A percentile compares a stretch with the other conserved stretches of the same genome.
Conservation (phyloP, 2,329 filamentous ascomycete species). For the Grosmannia penicillata region DNA sequence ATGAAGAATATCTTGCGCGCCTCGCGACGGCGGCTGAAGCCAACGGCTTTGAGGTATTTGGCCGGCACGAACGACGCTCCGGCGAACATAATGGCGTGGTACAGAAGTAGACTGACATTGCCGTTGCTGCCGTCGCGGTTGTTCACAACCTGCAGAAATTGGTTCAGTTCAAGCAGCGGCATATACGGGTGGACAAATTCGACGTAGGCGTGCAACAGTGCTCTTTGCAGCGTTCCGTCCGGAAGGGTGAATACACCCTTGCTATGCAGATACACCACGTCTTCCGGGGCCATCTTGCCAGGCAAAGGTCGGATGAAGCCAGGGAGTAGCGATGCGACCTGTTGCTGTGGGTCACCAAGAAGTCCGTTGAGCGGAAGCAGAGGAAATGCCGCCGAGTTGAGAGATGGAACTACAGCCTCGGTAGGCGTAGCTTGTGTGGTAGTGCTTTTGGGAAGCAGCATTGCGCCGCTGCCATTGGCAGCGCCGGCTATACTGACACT, state of each 20-base stretch:
- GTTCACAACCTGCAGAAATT: constrained; percentile 46
- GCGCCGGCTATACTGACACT: background rate
- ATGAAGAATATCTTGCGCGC: constrained; percentile 82
- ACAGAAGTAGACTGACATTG: constrained; percentile 70
- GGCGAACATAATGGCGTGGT: constrained; percentile 91
- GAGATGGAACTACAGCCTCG: background rate
- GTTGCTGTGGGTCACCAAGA: constrained; percentile 14
- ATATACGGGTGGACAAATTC: constrained; percentile 91
- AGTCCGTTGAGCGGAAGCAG: constrained; percentile 11
- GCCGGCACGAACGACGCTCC: constrained; percentile 80
- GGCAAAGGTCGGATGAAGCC: constrained; percentile 69
- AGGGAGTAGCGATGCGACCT: constrained; percentile 33
- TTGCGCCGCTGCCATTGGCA: constrained; percentile 1
- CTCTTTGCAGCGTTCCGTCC: constrained; percentile 54
- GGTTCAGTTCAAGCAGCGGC: constrained; percentile 62
- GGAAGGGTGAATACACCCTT: constrained; percentile 80
- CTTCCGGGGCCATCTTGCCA: constrained; percentile 60
- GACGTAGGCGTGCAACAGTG: constrained; percentile 66
- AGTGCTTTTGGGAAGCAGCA: constrained; percentile 6
- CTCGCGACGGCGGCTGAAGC: constrained; percentile 62
- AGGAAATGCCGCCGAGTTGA: constrained; percentile 7
- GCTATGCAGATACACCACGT: constrained; percentile 66
- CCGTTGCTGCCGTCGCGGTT: constrained; percentile 53
- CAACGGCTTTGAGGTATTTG: constrained; percentile 58
- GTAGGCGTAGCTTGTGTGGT: background rate